Base-by-base conservation (phyloP, 495 filamentous ascomycete species). In the Geoglossum glabrum region DNA sequence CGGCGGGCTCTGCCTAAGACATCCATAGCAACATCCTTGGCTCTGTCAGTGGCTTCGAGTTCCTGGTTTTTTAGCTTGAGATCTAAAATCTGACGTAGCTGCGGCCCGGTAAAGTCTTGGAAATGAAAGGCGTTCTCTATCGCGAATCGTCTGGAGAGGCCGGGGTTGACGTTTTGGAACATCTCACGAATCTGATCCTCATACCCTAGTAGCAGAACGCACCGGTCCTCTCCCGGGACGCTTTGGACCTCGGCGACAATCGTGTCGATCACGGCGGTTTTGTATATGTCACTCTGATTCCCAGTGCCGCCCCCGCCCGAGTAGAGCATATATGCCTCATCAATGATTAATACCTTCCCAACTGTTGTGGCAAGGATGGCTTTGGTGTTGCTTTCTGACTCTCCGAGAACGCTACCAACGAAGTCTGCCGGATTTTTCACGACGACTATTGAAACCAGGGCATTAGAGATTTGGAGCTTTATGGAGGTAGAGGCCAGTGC, bases 231-330 rank as follows among this genome's bases (percentile, higher is more conserved):
- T 0, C 84, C 83, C 0, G 85, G 82, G 0, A 77, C 75, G 61
- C 79, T 85, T 56, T 90, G 87, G 0, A 93, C 79, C 58, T 92
- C 84, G 0, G 85, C 83, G 1, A 90, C 86, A n/a, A 92, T 81
- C 4, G 87, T 90, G 57, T 87, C 82, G 5, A 85, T 69, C 9
- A 86, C 79, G 8, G 80, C 82, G 1, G 74, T 79, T 61, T 77
- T 82, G 71, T 72, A 88, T 0, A 66, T 62, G 61, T 88, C 81
- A 58, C 28, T 57, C n/a, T 57, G 49, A 3, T 59, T 30, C n/a
- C 63, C 64, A 31, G 54, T 57, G 15, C 61, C 62, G 33, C 63
- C 58, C 4, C 57, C 64, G 28, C 72, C 71, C 1, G 63, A 57
- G 57, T 68, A 73, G 0, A 83, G 68, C 60, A 71, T 74, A 58